Conservation (phyloP, 2,329 filamentous ascomycete species). For the Nigrospora oryzae region DNA sequence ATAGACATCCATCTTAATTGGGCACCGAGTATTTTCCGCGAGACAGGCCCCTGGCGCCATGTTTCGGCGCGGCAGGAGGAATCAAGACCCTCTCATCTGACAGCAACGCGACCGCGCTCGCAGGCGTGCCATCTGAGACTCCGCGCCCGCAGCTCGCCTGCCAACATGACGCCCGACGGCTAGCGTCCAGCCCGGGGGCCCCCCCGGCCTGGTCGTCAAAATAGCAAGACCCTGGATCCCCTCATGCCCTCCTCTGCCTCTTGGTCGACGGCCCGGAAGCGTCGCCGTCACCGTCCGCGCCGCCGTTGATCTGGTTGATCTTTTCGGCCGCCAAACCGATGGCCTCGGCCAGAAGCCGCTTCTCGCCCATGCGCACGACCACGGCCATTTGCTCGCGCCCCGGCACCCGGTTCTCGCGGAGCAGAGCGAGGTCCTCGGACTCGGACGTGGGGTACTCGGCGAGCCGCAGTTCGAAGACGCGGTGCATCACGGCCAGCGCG, state of each 20-base stretch:
- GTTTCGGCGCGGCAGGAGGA: too few species aligned
- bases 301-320: conserved; percentile 8
- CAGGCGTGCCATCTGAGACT: too few species aligned
- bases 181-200: too few species aligned
- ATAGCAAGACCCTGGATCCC: too few species aligned
- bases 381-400: conserved; percentile 50
- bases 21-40: too few species aligned
- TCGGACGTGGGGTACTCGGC: conserved; percentile 32
- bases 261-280: conserved; percentile 18
- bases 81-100: too few species aligned
- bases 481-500: conserved; percentile 28
- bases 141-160: too few species aligned
- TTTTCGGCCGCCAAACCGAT: conserved; percentile 25
- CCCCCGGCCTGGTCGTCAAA: too few species aligned
- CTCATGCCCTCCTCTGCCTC: conserved; percentile 10
- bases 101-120: too few species aligned
- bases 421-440: conserved; percentile 29
- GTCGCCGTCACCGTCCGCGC: conserved; percentile 1
- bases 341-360: conserved; percentile 52
- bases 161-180: too few species aligned
- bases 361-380: conserved; percentile 64
- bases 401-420: conserved; percentile 18
- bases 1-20: too few species aligned
- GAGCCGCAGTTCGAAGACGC: conserved; percentile 27
- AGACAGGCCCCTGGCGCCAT: too few species aligned